A percentile compares a stretch with the other conserved stretches of the same genome.
phyloP scores from a whole-genome alignment of 1,139 yeast species.

The Kluyveromyces sp. region DNA sequence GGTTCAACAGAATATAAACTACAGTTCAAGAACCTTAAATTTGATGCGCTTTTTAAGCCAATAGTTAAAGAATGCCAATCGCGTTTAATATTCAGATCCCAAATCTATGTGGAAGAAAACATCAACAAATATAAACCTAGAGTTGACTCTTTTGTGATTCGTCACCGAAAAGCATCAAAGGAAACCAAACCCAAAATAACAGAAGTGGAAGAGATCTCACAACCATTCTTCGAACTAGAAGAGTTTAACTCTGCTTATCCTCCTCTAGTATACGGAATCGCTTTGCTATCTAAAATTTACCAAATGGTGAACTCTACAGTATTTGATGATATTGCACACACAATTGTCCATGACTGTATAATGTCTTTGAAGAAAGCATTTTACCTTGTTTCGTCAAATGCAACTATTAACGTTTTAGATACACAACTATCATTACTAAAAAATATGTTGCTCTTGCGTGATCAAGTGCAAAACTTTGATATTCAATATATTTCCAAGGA shows the following conservation, averaged over 20 bases:
- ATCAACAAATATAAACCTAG: slow-evolving; percentile 61
- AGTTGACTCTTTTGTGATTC: slow-evolving; percentile 56
- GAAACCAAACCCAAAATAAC: slow-evolving; percentile 6
- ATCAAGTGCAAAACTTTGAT: slow-evolving; percentile 71
- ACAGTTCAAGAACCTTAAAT: slow-evolving; percentile 34
- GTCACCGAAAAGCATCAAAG: slow-evolving; percentile 35
- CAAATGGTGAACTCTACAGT: slow-evolving; percentile 69
- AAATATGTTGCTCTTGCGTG: slow-evolving; percentile 62
- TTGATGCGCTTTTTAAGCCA: slow-evolving; percentile 60
- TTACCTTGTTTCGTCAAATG: slow-evolving; percentile 31
- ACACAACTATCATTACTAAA: slow-evolving; percentile 62
- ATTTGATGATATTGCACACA: slow-evolving; percentile 85
- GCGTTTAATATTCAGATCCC: slow-evolving; percentile 70
- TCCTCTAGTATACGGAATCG: slow-evolving; percentile 65
- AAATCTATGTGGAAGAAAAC: slow-evolving; percentile 60
- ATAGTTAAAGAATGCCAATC: slow-evolving; percentile 71
- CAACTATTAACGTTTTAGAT: slow-evolving; percentile 39
- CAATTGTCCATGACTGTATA: slow-evolving; percentile 74
- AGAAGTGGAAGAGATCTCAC: slow-evolving; percentile 14
- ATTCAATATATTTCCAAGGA: slow-evolving; percentile 70
- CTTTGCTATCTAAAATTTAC: slow-evolving; percentile 68
- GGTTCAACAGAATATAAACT: slow-evolving; percentile 22
- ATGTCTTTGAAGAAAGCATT: slow-evolving; percentile 49
- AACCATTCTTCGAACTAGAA: slow-evolving; percentile 15
- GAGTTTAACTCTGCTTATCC: slow-evolving; percentile 47